Evolutionary conservation across 2,329 filamentous ascomycete species (phyloP), one percentile per base, ranked within the genome.

Genomic region (Helminthosporium solani): DNA sequence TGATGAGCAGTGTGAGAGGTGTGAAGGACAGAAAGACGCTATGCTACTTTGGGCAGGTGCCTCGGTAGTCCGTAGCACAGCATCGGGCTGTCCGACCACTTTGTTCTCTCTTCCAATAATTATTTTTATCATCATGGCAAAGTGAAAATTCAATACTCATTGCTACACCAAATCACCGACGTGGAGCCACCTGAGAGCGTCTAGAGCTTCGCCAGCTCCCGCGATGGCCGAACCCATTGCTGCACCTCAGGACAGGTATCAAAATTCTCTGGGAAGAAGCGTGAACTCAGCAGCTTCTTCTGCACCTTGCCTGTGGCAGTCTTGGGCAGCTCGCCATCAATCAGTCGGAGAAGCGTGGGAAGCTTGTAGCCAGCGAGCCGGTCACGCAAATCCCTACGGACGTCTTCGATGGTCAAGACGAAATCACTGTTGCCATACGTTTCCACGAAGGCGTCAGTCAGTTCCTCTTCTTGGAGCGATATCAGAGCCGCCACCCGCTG

Each of bases 401-500:
- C 46, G 30, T 68, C 63, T 7, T 70, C 64, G n/a, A 78, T 66
- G 7, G 60, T 70, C 34, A 77, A 38, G 19, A 50, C 36, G 30
- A 49, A 45, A 18, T 53, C 41, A 46, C 37, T 33, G 51, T 54
- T 45, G 19, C 45, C 46, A 46, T 60, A 50, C 9, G 40, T 51
- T 21, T 53, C 48, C 3, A 56, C 30, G 23, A 54, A 63, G 7
- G 34, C 47, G 21, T 54, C 57, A 28, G 48, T 61, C 47, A 68
- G 47, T 6, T 60, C 55, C 39, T 67, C 62, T 11, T 67, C 56
- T 46, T 72, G 70, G 33, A 75, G 49, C 35, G 61, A 75, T 12
- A 81, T 58, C n/a, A 77, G 70, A 1, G 78, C 78, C n/a, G 74
- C 78, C 2, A 82, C 78, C 16, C 77, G 69, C 60, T 82, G 77